Evolutionary conservation across 2,329 filamentous ascomycete species (phyloP).

Genomic region (Penicillium brevicompactum): DNA sequence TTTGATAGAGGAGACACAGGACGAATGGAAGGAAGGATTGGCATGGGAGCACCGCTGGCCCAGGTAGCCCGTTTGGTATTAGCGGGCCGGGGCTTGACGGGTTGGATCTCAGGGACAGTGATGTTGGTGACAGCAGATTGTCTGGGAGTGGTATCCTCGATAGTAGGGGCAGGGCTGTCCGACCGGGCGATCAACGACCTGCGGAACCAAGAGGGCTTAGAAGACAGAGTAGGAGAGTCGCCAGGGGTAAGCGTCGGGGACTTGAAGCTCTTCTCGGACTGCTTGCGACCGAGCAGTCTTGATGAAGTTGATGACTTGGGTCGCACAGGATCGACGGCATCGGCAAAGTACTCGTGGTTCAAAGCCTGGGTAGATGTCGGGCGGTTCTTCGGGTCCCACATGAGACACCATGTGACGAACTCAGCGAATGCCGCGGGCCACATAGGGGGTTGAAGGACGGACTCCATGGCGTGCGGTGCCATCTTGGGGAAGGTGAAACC

Average conservation of each 20-base stretch:
- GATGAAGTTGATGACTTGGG: slow-evolving; percentile 84
- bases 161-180: slow-evolving; percentile 66
- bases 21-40: slow-evolving; percentile 89
- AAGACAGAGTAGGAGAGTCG: slow-evolving; percentile 62
- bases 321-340: slow-evolving; percentile 86
- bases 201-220: slow-evolving; percentile 95
- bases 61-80: slow-evolving; percentile 86
- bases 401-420: slow-evolving; percentile 97
- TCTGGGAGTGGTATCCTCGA: slow-evolving; percentile 42
- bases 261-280: slow-evolving; percentile 75
- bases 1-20: slow-evolving; percentile 97
- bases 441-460: slow-evolving; percentile 83
- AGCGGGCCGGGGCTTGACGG: slow-evolving; percentile 57
- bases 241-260: slow-evolving; percentile 63
- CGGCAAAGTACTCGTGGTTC: slow-evolving; percentile 89
- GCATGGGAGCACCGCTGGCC: slow-evolving; percentile 88
- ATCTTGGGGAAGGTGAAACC: slow-evolving; percentile 99
- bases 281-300: slow-evolving; percentile 82
- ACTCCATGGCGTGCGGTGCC: slow-evolving; percentile 96
- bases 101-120: slow-evolving; percentile 45
- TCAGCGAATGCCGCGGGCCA: slow-evolving; percentile 87
- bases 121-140: slow-evolving; percentile 47
- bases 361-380: slow-evolving; percentile 94
- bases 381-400: slow-evolving; percentile 94
- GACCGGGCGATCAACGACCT: slow-evolving; percentile 86